Conservation (phyloP, 2,329 filamentous ascomycete species). For the Neofusicoccum kwambonambiense region DNA sequence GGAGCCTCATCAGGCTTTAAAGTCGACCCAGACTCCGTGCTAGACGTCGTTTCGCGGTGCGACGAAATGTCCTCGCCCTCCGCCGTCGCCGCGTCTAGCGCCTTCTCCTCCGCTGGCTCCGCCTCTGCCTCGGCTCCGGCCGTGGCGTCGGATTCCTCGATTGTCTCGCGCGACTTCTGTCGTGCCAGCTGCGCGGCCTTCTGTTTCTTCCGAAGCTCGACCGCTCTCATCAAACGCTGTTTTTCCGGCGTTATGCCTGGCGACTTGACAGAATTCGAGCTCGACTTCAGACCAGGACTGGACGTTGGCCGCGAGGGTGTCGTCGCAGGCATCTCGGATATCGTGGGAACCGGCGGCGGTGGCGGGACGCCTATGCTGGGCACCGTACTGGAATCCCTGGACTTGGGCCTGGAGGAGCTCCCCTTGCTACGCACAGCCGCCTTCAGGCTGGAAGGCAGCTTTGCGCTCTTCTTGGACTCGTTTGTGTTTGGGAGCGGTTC, state of each 20-base stretch:
- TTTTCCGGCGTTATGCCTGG: conserved; percentile 81
- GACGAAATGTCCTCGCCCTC: conserved; percentile 5
- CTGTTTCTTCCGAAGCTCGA: conserved; percentile 85
- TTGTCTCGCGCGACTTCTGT: conserved; percentile 23
- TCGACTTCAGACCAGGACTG: conserved; percentile 29
- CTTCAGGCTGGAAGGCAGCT: conserved; percentile 78
- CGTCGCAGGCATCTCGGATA: conserved; percentile 34
- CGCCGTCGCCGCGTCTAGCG: background rate
- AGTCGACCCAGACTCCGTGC: conserved; percentile 18
- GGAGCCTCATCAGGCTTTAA: conserved; percentile 14
- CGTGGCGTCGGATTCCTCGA: conserved; percentile 12
- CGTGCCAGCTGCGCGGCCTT: conserved; percentile 46
- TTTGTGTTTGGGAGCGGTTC: conserved; percentile 62
- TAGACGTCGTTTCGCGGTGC: conserved; percentile 13
- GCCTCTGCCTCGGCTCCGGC: conserved; percentile 21
- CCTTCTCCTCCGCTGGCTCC: background rate
- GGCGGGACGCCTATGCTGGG: conserved; percentile 33
- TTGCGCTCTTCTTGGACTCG: conserved; percentile 60
- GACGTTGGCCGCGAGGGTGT: conserved; percentile 38
- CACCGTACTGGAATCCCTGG: conserved; percentile 31
- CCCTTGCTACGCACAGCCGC: conserved; percentile 29
- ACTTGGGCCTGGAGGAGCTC: conserved; percentile 31
- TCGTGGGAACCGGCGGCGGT: conserved; percentile 34
- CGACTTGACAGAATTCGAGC: conserved; percentile 36
- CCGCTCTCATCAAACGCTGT: conserved; percentile 86